A percentile compares a stretch with the other conserved stretches of the same genome.
Conservation (phyloP, 208 protist species). For the Crithidia expoeki region DNA sequence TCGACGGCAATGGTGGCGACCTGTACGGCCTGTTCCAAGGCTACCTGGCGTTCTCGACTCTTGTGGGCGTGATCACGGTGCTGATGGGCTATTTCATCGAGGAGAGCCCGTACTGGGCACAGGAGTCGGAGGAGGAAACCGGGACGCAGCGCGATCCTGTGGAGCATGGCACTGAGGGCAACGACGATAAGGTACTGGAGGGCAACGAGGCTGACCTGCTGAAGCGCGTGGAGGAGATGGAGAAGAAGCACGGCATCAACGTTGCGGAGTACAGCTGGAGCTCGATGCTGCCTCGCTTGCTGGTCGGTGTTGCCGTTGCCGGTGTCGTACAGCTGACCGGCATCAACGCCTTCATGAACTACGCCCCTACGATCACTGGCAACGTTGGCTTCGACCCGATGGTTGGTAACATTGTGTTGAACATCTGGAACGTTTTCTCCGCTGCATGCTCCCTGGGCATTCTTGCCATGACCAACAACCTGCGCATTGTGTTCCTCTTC, state of each 20-base stretch:
- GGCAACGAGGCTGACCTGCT: constrained; percentile 29
- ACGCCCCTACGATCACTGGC: constrained; percentile 76
- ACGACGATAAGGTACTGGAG: constrained; percentile 10
- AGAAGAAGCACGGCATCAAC: constrained; percentile 23
- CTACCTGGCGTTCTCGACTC: constrained; percentile 63
- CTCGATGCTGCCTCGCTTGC: constrained; percentile 47
- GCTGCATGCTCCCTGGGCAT: constrained; percentile 65
- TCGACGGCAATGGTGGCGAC: constrained; percentile 31
- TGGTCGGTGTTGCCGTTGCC: constrained; percentile 51
- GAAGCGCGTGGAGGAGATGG: constrained; percentile 20
- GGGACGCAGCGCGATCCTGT: not conserved
- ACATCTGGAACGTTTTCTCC: constrained; percentile 83
- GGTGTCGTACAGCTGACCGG: constrained; percentile 79
- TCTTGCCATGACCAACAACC: constrained; percentile 56
- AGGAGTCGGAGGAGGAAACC: not conserved
- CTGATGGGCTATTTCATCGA: constrained; percentile 54
- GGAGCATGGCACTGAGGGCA: not conserved
- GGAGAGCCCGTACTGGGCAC: constrained; percentile 21
- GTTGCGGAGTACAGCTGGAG: constrained; percentile 43
- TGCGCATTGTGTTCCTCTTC: constrained; percentile 69
- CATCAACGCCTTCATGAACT: constrained; percentile 88
- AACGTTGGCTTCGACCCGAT: constrained; percentile 62
- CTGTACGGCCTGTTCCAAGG: constrained; percentile 42
- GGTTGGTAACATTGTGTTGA: constrained; percentile 77
- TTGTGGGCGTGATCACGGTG: constrained; percentile 53